These are phyloP conservation scores for Mucor velutinosus DNA, from an alignment of 371 early-diverging fungal species.

Conservation along the genomic window DNA sequence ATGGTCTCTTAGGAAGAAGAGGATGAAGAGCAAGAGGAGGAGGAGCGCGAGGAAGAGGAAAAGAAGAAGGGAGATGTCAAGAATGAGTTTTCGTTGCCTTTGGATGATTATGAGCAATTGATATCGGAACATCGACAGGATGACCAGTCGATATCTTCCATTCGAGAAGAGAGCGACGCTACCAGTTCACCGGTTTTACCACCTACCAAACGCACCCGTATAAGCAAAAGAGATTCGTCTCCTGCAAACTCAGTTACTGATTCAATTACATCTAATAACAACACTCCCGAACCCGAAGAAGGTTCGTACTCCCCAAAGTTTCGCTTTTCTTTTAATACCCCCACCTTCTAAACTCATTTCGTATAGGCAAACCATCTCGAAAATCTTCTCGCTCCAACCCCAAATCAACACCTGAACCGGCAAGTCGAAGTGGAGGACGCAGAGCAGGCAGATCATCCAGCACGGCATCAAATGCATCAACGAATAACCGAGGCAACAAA, in stretches of 20 bases:
- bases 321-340: not conserved
- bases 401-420: conserved; percentile 34
- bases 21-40: conserved; percentile 49
- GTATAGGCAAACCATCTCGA: conserved; percentile 27
- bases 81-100: conserved; percentile 58
- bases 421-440: conserved; percentile 4
- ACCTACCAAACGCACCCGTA: conserved; percentile 47
- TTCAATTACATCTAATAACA: conserved; percentile 61
- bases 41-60: conserved; percentile 34
- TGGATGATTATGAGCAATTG: conserved; percentile 60
- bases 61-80: conserved; percentile 33
- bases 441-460: conserved; percentile 25
- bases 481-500: conserved; percentile 15
- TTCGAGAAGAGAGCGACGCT: conserved; percentile 35
- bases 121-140: conserved; percentile 61
- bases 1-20: conserved; percentile 34
- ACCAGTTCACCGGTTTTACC: conserved; percentile 27
- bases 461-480: conserved; percentile 4
- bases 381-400: conserved; percentile 24
- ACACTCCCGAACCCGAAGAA: conserved; percentile 65
- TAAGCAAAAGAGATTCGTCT: conserved; percentile 55
- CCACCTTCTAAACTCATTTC: not conserved
- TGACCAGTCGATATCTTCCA: conserved; percentile 32
- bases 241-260: conserved; percentile 55
- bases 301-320: conserved; percentile 24